Evolutionary conservation across 768 basidiomycete species (phyloP).

Genomic region (Trametes cinnabarina): DNA sequence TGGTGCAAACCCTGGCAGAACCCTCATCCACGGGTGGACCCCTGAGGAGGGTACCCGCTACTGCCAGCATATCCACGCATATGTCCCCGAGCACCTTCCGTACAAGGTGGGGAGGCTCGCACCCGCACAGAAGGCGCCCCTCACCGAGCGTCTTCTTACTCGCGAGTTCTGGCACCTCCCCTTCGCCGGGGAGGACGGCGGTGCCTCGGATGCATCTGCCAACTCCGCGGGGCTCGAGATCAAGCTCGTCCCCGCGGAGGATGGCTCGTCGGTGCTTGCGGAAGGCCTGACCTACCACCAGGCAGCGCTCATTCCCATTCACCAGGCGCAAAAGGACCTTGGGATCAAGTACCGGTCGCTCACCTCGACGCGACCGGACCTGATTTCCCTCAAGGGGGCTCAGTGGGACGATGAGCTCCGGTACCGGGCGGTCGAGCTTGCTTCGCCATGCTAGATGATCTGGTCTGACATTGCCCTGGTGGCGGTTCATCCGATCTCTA

Average conservation of each 20-base stretch:
- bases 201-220: background rate
- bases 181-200: slow-evolving; percentile 7
- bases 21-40: background rate
- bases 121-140: slow-evolving; percentile 7
- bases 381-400: slow-evolving; percentile 14
- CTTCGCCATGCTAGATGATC: background rate
- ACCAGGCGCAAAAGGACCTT: slow-evolving; percentile 17
- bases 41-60: slow-evolving; percentile 19
- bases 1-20: background rate
- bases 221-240: slow-evolving; percentile 6
- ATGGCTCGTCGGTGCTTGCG: slow-evolving; percentile 9
- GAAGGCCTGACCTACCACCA: slow-evolving; percentile 19
- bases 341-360: slow-evolving; percentile 21
- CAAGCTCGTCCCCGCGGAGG: slow-evolving; percentile 6
- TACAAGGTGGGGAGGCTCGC: slow-evolving; percentile 18
- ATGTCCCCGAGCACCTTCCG: slow-evolving; percentile 20
- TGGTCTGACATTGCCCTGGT: background rate
- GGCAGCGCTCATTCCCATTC: slow-evolving; percentile 16
- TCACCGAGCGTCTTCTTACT: slow-evolving; percentile 12
- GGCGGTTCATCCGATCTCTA: background rate
- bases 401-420: slow-evolving; percentile 11
- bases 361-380: slow-evolving; percentile 12
- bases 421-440: slow-evolving; percentile 12
- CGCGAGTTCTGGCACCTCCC: slow-evolving; percentile 14
- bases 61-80: slow-evolving; percentile 20